Percentiles rank a stretch among this genome's conserved stretches.
phyloP scores from a whole-genome alignment of 2,329 filamentous ascomycete genomes.

The Herpotrichia juniperi region DNA sequence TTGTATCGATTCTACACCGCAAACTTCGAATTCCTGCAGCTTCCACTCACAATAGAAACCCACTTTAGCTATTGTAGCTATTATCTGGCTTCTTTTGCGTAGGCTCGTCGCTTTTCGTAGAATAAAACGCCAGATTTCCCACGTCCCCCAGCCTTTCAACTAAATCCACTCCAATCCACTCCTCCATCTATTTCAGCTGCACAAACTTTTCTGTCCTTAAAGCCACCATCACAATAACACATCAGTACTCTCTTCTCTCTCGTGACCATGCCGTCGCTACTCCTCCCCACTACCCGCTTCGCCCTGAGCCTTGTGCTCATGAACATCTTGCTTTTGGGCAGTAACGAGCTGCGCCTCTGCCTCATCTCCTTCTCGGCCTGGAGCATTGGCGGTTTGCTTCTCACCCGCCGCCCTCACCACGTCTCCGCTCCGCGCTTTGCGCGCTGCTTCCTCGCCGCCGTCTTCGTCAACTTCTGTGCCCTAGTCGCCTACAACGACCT shows the following conservation, averaged over 20 bases:
- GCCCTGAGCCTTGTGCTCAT: background rate
- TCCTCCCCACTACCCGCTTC: background rate
- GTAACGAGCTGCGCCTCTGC: background rate
- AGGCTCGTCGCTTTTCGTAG: no score
- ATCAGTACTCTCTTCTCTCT: background rate
- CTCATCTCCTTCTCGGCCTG: background rate
- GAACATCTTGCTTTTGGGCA: background rate
- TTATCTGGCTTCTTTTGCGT: no score
- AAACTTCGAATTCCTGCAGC: no score
- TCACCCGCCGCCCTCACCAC: background rate
- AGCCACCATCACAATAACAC: background rate
- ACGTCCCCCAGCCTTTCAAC: background rate
- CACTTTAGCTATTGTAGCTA: no score
- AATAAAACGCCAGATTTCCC: background rate
- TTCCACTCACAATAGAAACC: no score
- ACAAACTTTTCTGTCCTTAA: background rate
- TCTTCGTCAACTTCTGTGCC: background rate
- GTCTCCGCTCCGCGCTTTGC: background rate
- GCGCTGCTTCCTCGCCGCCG: background rate
- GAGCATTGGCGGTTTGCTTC: background rate
- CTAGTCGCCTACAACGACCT: background rate
- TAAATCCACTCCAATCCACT: no score
- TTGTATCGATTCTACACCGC: no score
- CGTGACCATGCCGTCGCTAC: background rate
- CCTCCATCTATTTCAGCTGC: no score